Percentiles rank a stretch among this genome's conserved stretches.
phyloP scores from a whole-genome alignment of 139 green algal genomes.

The Chara braunii region DNA sequence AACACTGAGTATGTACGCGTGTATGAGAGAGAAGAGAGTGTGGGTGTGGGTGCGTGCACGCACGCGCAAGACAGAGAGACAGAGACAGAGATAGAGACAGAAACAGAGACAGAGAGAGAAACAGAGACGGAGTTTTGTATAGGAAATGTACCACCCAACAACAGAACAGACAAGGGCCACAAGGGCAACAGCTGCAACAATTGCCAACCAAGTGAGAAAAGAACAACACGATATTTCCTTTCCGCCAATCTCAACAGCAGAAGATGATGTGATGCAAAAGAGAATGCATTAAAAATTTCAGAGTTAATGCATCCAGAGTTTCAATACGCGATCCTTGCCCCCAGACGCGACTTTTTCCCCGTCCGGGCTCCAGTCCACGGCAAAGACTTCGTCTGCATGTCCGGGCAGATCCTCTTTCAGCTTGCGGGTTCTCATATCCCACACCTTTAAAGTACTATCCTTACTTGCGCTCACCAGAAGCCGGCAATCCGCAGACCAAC shows the following conservation, averaged over 20 bases:
- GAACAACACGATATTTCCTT: too few relatives aligned
- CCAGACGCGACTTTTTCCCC: constrained; percentile 78
- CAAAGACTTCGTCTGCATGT: constrained; percentile 72
- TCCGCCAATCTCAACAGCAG: not conserved
- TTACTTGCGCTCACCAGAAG: constrained; percentile 87
- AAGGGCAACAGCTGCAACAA: too few relatives aligned
- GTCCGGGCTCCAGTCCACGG: constrained; percentile 66
- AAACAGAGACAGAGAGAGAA: too few relatives aligned
- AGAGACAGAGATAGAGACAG: too few relatives aligned
- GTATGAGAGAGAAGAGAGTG: too few relatives aligned
- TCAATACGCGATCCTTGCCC: constrained; percentile 89
- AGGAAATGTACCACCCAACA: too few relatives aligned
- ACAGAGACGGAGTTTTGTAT: too few relatives aligned
- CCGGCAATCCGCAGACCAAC: constrained; percentile 84
- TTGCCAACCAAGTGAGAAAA: too few relatives aligned
- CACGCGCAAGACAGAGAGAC: too few relatives aligned
- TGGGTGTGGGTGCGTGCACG: too few relatives aligned
- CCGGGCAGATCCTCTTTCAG: constrained; percentile 87
- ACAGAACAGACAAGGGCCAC: too few relatives aligned
- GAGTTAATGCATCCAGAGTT: constrained; percentile 74
- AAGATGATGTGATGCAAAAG: not conserved
- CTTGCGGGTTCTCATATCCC: constrained; percentile 80
- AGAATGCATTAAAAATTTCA: not conserved
- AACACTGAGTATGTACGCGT: too few relatives aligned
- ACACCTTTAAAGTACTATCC: constrained; percentile 95